Conservation (phyloP, 768 basidiomycete genomes). For the Lactarius hengduanensis region DNA sequence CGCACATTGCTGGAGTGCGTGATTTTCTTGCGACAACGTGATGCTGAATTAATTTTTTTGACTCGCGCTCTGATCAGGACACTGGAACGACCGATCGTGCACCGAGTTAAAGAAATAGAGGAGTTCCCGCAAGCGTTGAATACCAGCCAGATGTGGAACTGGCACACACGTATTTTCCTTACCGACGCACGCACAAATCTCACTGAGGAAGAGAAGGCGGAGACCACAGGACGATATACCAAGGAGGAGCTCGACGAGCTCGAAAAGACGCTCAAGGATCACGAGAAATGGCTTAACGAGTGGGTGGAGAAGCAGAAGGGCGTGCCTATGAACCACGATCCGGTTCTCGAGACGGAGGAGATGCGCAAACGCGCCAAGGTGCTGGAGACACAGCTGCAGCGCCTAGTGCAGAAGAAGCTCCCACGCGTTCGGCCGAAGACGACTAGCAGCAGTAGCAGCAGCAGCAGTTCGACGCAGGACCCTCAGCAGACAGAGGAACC, state of each 20-base stretch:
- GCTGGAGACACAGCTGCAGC: constrained; percentile 72
- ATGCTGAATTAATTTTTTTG: not conserved
- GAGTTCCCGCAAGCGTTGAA: constrained; percentile 82
- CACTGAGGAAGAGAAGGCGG: constrained; percentile 59
- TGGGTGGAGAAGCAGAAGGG: constrained; percentile 80
- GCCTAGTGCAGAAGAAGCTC: constrained; percentile 63
- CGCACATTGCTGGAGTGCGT: constrained; percentile 83
- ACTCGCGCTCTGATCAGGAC: constrained; percentile 43
- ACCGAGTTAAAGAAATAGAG: constrained; percentile 87
- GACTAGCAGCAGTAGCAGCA: constrained; percentile 23
- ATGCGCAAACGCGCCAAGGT: constrained; percentile 81
- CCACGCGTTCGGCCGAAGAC: constrained; percentile 60
- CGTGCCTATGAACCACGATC: constrained; percentile 73
- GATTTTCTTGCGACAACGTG: not conserved
- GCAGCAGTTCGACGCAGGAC: constrained; percentile 34
- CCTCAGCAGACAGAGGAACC: constrained; percentile 18
- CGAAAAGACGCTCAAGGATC: constrained; percentile 71
- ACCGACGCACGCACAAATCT: constrained; percentile 73
- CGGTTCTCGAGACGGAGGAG: constrained; percentile 81
- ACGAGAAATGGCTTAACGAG: constrained; percentile 80
- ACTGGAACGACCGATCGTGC: constrained; percentile 77
- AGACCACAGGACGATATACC: constrained; percentile 77
- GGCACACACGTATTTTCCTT: constrained; percentile 84
- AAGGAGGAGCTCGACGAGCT: constrained; percentile 79
- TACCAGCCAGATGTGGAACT: constrained; percentile 84